Evolutionary conservation across 2,329 filamentous ascomycete genomes (phyloP).

Genomic region (Fusarium buxicola): DNA sequence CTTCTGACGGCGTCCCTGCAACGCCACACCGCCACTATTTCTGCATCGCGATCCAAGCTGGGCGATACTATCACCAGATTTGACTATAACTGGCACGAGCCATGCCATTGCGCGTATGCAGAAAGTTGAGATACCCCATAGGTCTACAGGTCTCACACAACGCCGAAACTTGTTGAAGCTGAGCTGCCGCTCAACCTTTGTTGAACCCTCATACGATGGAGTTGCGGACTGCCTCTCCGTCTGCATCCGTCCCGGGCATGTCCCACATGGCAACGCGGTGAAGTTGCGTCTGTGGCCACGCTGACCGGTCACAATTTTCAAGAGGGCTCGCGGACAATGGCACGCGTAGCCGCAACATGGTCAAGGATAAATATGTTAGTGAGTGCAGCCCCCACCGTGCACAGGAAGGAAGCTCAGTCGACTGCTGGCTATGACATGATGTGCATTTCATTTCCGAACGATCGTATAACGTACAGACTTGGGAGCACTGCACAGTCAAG

Average conservation of each 20-base stretch:
- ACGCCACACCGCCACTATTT: conserved; percentile 23
- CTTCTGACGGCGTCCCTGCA: conserved; percentile 9
- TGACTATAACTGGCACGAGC: not conserved
- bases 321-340: not conserved
- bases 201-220: not conserved
- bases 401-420: not conserved
- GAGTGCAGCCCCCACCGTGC: not conserved
- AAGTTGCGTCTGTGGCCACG: conserved; percentile 3
- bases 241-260: conserved; percentile 8
- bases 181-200: not conserved
- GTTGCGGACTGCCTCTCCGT: conserved; percentile 12
- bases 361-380: not conserved
- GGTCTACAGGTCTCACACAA: not conserved
- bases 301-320: conserved; percentile 5
- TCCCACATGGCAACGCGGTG: conserved; percentile 8
- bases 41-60: not conserved
- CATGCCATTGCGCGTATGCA: not conserved
- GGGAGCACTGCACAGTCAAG: not conserved
- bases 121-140: not conserved
- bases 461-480: too few relatives aligned
- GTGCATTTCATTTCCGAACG: conserved; percentile 7
- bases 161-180: not conserved
- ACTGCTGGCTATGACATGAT: not conserved
- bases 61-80: too few relatives aligned
- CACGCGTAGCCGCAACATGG: not conserved